Conservation (phyloP, 129 eudicot genomes). For the Chrysanthemum makinoi region DNA sequence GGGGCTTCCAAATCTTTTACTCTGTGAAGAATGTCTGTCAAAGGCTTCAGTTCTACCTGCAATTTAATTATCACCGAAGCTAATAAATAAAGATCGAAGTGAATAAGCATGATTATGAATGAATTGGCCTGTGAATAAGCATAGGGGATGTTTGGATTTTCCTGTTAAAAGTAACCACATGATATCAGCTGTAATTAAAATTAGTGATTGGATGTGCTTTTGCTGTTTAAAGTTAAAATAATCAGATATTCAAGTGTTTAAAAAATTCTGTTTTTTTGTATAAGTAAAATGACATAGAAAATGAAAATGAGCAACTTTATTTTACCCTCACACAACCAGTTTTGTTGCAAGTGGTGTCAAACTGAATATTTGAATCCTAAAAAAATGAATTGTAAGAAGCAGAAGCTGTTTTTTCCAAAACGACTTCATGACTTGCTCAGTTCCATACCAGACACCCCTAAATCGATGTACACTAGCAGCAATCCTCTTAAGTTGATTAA, state of each 20-base stretch:
- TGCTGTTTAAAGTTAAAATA: neutral
- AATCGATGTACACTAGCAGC: neutral
- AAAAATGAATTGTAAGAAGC: neutral
- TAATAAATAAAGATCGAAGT: neutral
- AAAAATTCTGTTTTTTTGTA: neutral
- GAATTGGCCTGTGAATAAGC: neutral
- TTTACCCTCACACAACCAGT: neutral
- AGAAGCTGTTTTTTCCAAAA: neutral
- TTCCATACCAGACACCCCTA: neutral
- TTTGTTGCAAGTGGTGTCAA: neutral
- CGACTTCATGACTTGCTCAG: neutral
- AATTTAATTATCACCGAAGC: neutral
- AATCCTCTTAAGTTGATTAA: neutral
- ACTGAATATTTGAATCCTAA: slow-evolving; percentile 2
- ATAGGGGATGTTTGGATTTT: neutral
- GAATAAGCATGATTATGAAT: neutral
- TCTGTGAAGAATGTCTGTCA: slow-evolving; percentile 71
- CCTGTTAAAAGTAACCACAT: neutral
- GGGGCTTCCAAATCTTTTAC: slow-evolving; percentile 88
- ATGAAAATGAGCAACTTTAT: neutral
- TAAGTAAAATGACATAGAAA: neutral
- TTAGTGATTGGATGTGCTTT: neutral
- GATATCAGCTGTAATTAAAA: neutral
- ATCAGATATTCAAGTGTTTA: neutral
- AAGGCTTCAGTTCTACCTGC: slow-evolving; percentile 87